Evolutionary conservation across 352 stramenopile species (phyloP), one percentile per base, ranked within the genome.

Genomic region (Pythium aquatile): DNA sequence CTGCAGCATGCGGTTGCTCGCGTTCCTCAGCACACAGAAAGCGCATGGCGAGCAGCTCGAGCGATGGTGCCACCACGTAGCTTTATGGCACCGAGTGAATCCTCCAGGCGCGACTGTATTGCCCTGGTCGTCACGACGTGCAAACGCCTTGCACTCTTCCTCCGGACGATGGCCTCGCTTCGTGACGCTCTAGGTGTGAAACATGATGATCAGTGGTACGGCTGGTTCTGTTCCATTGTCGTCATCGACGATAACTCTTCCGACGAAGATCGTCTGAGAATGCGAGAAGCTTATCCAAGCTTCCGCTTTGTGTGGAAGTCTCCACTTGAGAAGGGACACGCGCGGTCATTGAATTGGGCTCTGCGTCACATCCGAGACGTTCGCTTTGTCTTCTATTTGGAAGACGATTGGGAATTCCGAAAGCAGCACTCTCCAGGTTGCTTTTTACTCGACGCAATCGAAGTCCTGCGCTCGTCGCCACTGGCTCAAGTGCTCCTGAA

Each of bases 51-150:
- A 17, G 55, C 59, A 1, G 59, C 63, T 3, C 54, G 75, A 0
- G 58, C 52, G 17, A 52, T 77, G 17, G 7, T 28, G 14, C 54
- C 54, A 2, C 30, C 42, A 13, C 28, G 58, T 1, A 35, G 9
- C 2, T 68, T 66, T n/a, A 11, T n/a, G 16, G 2, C 0, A 0
- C 5, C 14, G 16, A 33, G 35, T 2, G 20, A 28, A 47, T 8
- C 32, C 9, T 24, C 24, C 32, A 35, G 28, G 26, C 26, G 55
- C 1, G 58, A 66, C 32, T 75, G 68, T 35, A 29, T 88, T 3
- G 85, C 76, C 2, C 66, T 91, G 11, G 52, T 78, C 17, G 61
- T 91, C 6, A 91, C 81, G 2, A 91, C 81, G 0, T 91, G 79
- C 68, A 86, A 87, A 64, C 71, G 81, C 1, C 63, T 89, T 3